Evolutionary conservation across 2,329 filamentous ascomycete genomes (phyloP).

Genomic region (Colletotrichum theobromicola): DNA sequence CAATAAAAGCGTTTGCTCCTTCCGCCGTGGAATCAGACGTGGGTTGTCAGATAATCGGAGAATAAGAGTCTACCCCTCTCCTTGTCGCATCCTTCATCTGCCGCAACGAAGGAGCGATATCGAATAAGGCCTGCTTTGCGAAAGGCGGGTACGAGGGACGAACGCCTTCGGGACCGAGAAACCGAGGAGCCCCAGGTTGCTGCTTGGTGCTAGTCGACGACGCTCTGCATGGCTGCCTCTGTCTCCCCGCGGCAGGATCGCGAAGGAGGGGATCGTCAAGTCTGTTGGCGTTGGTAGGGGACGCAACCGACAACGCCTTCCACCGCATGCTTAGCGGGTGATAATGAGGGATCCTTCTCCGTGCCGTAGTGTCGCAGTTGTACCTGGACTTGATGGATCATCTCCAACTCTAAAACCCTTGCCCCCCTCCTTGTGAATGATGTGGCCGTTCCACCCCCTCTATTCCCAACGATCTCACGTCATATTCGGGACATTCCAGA

Average conservation of each 20-base stretch:
- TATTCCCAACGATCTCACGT: conserved; percentile 6
- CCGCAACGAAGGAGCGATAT: background rate
- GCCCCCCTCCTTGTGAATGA: background rate
- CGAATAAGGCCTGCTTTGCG: background rate
- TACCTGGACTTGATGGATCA: background rate
- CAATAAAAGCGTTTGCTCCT: background rate
- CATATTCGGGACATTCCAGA: conserved; percentile 16
- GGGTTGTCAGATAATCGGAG: background rate
- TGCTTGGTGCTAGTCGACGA: background rate
- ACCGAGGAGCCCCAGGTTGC: background rate
- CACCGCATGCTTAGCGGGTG: background rate
- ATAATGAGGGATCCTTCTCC: background rate
- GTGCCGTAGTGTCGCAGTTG: background rate
- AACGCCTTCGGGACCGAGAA: background rate
- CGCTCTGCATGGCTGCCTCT: background rate
- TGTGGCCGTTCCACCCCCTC: background rate
- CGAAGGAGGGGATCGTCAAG: background rate
- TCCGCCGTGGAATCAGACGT: background rate
- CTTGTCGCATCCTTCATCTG: background rate
- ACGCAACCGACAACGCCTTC: background rate
- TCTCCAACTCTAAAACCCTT: background rate
- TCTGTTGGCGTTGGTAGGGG: background rate
- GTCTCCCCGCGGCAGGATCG: background rate
- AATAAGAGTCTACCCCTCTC: background rate
- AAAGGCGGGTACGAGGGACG: background rate